Conservation (phyloP, 495 filamentous ascomycete species). For the Aspergillus nanangensis region DNA sequence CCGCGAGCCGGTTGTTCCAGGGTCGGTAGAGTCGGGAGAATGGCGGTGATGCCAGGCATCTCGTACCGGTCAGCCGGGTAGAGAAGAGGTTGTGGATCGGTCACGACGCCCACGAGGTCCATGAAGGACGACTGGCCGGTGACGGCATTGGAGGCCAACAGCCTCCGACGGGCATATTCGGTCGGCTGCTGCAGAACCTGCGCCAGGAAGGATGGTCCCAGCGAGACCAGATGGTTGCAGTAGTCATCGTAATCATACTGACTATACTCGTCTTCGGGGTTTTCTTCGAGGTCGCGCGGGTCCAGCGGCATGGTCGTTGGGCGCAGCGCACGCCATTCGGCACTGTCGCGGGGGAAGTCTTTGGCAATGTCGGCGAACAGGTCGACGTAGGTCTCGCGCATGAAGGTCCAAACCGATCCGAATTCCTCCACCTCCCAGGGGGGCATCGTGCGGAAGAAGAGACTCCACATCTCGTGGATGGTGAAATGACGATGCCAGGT, state of each 20-base stretch:
- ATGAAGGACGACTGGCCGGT: conserved; percentile 9
- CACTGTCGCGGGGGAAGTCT: conserved; percentile 5
- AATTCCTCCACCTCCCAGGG: conserved; percentile 18
- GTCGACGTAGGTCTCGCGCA: conserved; percentile 5
- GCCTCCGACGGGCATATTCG: conserved; percentile 3
- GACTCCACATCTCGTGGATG: conserved; percentile 9
- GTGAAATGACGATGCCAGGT: conserved; percentile 14
- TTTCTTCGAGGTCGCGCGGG: conserved; percentile 1
- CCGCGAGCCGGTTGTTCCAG: conserved; percentile 3
- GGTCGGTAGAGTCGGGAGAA: background rate
- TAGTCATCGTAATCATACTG: conserved; percentile 8
- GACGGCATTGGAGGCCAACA: conserved; percentile 8
- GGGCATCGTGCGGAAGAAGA: conserved; percentile 11
- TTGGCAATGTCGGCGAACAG: conserved; percentile 5
- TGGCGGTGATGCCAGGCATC: background rate
- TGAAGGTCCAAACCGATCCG: conserved; percentile 9
- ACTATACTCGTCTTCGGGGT: conserved; percentile 1
- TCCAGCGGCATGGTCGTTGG: conserved; percentile 3
- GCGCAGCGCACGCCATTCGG: conserved; percentile 5
- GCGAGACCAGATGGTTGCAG: conserved; percentile 13
- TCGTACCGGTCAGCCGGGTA: conserved; percentile 3
- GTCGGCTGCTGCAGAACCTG: conserved; percentile 3
- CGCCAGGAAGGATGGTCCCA: conserved; percentile 10
- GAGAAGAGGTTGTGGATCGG: background rate
- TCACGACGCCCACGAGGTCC: conserved; percentile 6